phyloP scores from a whole-genome alignment of 129 eudicot genomes.

The Oenanthe sinensis region DNA sequence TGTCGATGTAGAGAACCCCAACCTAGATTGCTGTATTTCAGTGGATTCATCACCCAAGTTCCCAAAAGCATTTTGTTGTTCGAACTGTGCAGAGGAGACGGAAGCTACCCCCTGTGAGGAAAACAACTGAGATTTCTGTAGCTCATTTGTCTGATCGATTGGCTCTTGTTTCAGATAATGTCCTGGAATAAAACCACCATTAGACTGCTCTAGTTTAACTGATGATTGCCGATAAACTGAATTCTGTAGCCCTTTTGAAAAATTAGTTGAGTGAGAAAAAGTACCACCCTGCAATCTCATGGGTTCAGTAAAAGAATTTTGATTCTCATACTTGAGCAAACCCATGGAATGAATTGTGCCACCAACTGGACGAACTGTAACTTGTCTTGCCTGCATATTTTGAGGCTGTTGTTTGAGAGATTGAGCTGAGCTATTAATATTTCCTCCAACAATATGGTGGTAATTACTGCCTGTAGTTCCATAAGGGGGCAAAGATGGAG shows the following conservation, averaged over 20 bases:
- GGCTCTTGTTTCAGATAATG: slow-evolving; percentile 59
- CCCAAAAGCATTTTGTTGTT: slow-evolving; percentile 41
- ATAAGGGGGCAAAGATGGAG: slow-evolving; percentile 46
- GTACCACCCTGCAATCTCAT: slow-evolving; percentile 40
- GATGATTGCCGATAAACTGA: slow-evolving; percentile 46
- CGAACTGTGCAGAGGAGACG: slow-evolving; percentile 28
- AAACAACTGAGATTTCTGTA: slow-evolving; percentile 37
- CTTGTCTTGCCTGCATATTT: slow-evolving; percentile 43
- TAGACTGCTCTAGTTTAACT: slow-evolving; percentile 31
- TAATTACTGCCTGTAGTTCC: slow-evolving; percentile 41
- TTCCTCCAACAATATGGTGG: slow-evolving; percentile 34
- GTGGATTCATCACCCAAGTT: slow-evolving; percentile 44
- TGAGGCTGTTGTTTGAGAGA: slow-evolving; percentile 39
- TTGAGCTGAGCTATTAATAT: slow-evolving; percentile 38
- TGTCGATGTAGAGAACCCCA: slow-evolving; percentile 40
- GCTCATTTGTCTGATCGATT: slow-evolving; percentile 55
- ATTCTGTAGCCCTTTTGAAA: slow-evolving; percentile 29
- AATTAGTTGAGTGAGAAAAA: slow-evolving; percentile 33
- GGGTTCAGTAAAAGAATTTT: slow-evolving; percentile 33
- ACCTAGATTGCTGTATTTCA: slow-evolving; percentile 49
- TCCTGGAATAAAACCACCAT: slow-evolving; percentile 35
- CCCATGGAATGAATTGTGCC: slow-evolving; percentile 31
- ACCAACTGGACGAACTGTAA: slow-evolving; percentile 34
- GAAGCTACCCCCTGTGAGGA: slow-evolving; percentile 34
- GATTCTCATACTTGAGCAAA: slow-evolving; percentile 29